Evolutionary conservation across 1,284 basidiomycete genomes (phyloP), one percentile per base, ranked within the genome.

Genomic region (Fomitopsis pinicola): DNA sequence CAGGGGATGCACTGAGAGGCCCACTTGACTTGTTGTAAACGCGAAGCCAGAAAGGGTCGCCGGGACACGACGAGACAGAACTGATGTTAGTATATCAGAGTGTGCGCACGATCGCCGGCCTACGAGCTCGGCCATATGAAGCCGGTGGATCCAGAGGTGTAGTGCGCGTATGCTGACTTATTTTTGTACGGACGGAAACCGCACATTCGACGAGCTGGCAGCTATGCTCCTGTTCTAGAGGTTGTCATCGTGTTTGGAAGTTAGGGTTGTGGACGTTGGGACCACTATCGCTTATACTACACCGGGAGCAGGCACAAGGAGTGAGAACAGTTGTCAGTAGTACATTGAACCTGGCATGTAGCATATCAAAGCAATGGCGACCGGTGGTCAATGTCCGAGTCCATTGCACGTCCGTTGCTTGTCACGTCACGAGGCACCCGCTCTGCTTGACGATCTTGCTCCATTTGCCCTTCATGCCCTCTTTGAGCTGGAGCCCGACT

Each of bases 401-500:
- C 22, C 22, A 5, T 10, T 9, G 35, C 22, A 15, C 35, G 50
- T 73, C 79, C n/a, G n/a, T n/a, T n/a, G n/a, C n/a, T n/a, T n/a
- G n/a, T n/a, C n/a, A 95, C 67, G 92, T 81, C 59, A 97, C 80
- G 60, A 94, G 82, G 78, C 95, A 97, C 69, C 85, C 84, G 73
- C 81, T 81, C 73, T 87, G 82, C 73, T 85, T 89, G 57, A 87
- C 82, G 68, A 85, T 87, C 77, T 88, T 89, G 48, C 86, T 84
- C 86, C 89, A 88, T 62, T 82, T 79, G 19, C 87, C 82, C 66
- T 82, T 87, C 85, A 96, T 83, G 70, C 94, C 93, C 80, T 97
- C 94, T 73, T 86, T 86, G 59, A 98, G 78, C 5, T 97, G 97
- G 9, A 92, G 84, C 63, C 91, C 86, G 76, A 99, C 33, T 82